phyloP scores from a whole-genome alignment of 2,329 filamentous ascomycete species.

The Ophiostoma quercus region DNA sequence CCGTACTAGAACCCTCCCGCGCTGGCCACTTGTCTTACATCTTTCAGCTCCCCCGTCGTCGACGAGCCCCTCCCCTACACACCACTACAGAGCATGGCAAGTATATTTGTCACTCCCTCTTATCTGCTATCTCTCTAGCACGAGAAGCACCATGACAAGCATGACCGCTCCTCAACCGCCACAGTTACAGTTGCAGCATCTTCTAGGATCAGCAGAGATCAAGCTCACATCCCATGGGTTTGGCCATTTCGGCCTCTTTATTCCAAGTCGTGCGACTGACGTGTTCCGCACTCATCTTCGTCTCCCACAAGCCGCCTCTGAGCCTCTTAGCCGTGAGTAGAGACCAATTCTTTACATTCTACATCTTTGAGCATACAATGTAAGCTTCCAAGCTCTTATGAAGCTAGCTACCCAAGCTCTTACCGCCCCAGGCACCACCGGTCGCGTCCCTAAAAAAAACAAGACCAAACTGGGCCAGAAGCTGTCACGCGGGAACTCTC shows the following conservation, averaged over 20 bases:
- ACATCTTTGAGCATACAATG: neutral
- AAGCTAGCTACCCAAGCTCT: neutral
- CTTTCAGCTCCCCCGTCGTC: neutral
- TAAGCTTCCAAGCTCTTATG: neutral
- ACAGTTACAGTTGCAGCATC: neutral
- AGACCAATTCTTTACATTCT: neutral
- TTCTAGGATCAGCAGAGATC: neutral
- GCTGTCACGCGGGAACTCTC: neutral
- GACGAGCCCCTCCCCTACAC: neutral
- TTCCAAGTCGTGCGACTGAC: neutral
- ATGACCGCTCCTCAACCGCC: neutral
- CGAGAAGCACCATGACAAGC: neutral
- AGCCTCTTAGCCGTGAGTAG: neutral
- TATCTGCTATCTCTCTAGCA: neutral
- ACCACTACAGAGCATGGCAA: neutral
- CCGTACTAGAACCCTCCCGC: neutral
- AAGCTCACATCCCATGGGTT: neutral
- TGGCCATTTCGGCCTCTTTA: neutral
- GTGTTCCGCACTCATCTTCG: neutral
- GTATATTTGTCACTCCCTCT: neutral
- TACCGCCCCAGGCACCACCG: constrained; percentile 2
- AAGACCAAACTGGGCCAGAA: neutral
- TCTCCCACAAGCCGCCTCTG: neutral
- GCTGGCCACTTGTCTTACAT: constrained; percentile 16
- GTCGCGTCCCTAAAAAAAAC: neutral